Evolutionary conservation across 2,329 filamentous ascomycete genomes (phyloP), one percentile per base, ranked within the genome.

Genomic region (Exophiala oligosperma): DNA sequence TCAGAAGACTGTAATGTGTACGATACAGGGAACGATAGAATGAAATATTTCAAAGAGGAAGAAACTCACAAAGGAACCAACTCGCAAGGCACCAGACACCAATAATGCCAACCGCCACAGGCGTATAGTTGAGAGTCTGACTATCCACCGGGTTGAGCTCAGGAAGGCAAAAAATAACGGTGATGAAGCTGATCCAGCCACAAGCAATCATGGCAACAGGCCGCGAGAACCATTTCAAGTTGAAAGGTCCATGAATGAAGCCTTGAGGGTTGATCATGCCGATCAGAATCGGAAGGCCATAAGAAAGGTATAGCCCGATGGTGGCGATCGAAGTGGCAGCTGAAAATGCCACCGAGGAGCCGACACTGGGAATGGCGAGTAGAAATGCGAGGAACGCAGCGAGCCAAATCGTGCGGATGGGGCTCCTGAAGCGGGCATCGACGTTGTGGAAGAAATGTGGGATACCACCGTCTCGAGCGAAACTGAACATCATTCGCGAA

Each of bases 401-500:
- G 0, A 85, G 76, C 80, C 81, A 84, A 63, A 85, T 74, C 29
- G 82, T 74, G 7, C 67, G 58, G 49, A 69, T 68, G 7, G 82
- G 82, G 7, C 75, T 78, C 43, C 75, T 71, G 70, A 82, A 82
- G 11, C 74, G 73, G 12, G 66, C 66, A 64, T 84, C 80, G 43
- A 84, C 81, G 26, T 77, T 73, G 67, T 82, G 76, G 71, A 85
- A 85, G 70, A 82, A 82, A 8, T 73, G 68, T 2, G 64, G 64
- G 7, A 91, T 79, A 8, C 87, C 88, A 1, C 86, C 82, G 58
- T 91, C 88, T 64, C 84, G 56, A 5, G 81, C 85, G 63, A 89
- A 89, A 0, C 86, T 86, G 67, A 85, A 89, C n/a, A 83, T 84
- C 81, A 88, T 88, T 4, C 86, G 80, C 28, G 79, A 83, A 32